phyloP scores from a whole-genome alignment of 305 asterid genomes.

The Withania somnifera region DNA sequence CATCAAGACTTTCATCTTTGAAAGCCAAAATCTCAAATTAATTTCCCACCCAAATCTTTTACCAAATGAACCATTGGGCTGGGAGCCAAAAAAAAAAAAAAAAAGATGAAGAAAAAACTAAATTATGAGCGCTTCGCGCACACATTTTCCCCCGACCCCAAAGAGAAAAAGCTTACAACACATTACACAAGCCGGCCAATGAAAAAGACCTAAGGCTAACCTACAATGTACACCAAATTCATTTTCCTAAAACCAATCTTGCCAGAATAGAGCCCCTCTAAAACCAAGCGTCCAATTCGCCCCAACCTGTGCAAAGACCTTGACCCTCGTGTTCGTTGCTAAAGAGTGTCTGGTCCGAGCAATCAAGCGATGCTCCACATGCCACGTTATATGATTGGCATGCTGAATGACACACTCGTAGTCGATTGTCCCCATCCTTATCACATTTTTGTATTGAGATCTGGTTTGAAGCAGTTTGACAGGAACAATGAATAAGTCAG shows the following conservation, averaged over 20 bases:
- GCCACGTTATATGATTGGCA: conserved; percentile 82
- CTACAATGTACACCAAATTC: conserved; percentile 11
- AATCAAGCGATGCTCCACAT: conserved; percentile 90
- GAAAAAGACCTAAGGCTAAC: not conserved
- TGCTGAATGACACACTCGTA: conserved; percentile 88
- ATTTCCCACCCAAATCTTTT: not conserved
- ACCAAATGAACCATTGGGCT: not conserved
- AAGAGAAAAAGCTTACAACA: not conserved
- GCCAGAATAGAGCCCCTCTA: conserved; percentile 6
- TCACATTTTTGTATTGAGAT: conserved; percentile 91
- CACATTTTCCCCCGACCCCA: conserved; percentile 6
- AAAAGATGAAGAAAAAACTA: conserved; percentile 3
- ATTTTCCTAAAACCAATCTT: not conserved
- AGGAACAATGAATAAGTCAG: not conserved
- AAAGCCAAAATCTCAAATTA: conserved; percentile 6
- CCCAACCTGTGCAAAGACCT: conserved; percentile 96
- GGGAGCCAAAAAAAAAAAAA: not conserved
- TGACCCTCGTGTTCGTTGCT: conserved; percentile 74
- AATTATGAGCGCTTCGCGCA: conserved; percentile 14
- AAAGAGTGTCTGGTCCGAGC: conserved; percentile 84
- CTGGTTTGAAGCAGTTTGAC: conserved; percentile 23
- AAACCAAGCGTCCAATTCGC: conserved; percentile 68
- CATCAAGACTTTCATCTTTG: conserved; percentile 1
- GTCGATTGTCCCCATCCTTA: conserved; percentile 70
- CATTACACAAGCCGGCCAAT: conserved; percentile 1